These are phyloP conservation scores for Neurospora sp. DNA, from an alignment of 495 filamentous ascomycete species.

Conservation along the genomic window DNA sequence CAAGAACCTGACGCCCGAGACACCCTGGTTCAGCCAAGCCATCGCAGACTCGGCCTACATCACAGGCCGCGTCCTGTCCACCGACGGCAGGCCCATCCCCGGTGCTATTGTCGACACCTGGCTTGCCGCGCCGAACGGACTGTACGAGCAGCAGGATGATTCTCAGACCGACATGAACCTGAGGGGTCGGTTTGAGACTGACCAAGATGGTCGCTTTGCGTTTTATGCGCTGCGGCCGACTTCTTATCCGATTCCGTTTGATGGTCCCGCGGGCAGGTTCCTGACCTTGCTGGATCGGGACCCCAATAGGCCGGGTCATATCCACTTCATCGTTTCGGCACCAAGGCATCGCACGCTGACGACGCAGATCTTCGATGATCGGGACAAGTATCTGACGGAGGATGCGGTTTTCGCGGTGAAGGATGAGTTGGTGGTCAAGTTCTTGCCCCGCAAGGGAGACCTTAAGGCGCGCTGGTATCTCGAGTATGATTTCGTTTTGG, in stretches of 20 bases:
- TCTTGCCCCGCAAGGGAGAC: slow-evolving; percentile 48
- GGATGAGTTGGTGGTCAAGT: slow-evolving; percentile 60
- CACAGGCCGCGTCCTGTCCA: slow-evolving; percentile 47
- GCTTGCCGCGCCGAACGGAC: slow-evolving; percentile 66
- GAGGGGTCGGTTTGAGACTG: slow-evolving; percentile 60
- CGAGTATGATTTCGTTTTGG: slow-evolving; percentile 43
- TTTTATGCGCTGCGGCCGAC: slow-evolving; percentile 62
- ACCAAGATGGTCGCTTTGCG: slow-evolving; percentile 51
- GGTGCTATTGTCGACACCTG: slow-evolving; percentile 64
- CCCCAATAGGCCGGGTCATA: slow-evolving; percentile 64
- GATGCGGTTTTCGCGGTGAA: slow-evolving; percentile 74
- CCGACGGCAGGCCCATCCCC: slow-evolving; percentile 46
- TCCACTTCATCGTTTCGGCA: slow-evolving; percentile 54
- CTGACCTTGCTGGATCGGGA: slow-evolving; percentile 54
- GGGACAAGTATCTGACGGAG: slow-evolving; percentile 50
- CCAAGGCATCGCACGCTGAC: slow-evolving; percentile 42
- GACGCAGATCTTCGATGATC: slow-evolving; percentile 65
- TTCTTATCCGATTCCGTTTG: slow-evolving; percentile 60
- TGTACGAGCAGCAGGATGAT: slow-evolving; percentile 73
- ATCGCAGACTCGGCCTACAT: slow-evolving; percentile 50
- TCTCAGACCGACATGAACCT: slow-evolving; percentile 65
- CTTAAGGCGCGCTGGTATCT: slow-evolving; percentile 52
- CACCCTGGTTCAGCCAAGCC: slow-evolving; percentile 29
- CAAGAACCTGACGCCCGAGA: slow-evolving; percentile 12
- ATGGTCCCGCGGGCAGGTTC: slow-evolving; percentile 49